These are phyloP conservation scores for Fusarium bulbicola DNA, from an alignment of 2,329 filamentous ascomycete genomes.

Conservation along the genomic window DNA sequence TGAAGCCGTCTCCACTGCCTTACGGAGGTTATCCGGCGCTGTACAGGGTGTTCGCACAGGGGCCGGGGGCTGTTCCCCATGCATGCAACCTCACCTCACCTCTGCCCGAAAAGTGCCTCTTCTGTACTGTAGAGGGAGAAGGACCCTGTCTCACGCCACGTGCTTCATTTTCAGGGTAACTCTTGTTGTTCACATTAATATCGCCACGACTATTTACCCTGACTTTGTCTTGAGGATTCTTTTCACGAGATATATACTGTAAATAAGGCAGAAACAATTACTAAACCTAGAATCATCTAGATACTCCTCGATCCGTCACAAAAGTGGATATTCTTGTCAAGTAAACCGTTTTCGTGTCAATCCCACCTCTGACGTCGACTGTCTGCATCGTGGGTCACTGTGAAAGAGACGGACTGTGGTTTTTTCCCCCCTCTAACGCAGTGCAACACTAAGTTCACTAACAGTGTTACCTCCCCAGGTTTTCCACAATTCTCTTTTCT, in stretches of 20 bases:
- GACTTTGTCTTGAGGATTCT: not conserved
- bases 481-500: conserved; percentile 11
- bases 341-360: conserved; percentile 22
- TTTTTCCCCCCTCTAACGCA: not conserved
- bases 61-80: not conserved
- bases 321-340: conserved; percentile 16
- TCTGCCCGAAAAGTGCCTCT: not conserved
- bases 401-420: not conserved
- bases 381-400: conserved; percentile 15
- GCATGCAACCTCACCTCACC: not conserved
- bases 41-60: conserved; percentile 20
- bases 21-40: conserved; percentile 28
- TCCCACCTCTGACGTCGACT: conserved; percentile 29
- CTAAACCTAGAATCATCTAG: conserved; percentile 12
- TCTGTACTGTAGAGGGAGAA: not conserved
- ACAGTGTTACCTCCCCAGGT: conserved; percentile 14
- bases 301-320: conserved; percentile 9
- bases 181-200: not conserved
- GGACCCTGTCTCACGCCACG: not conserved
- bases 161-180: not conserved
- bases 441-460: conserved; percentile 1
- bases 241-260: not conserved
- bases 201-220: not conserved
- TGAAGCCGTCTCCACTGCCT: not conserved
- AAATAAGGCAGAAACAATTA: not conserved